Evolutionary conservation across 768 basidiomycete species (phyloP).

Genomic region (Auricularia auricula-judae): DNA sequence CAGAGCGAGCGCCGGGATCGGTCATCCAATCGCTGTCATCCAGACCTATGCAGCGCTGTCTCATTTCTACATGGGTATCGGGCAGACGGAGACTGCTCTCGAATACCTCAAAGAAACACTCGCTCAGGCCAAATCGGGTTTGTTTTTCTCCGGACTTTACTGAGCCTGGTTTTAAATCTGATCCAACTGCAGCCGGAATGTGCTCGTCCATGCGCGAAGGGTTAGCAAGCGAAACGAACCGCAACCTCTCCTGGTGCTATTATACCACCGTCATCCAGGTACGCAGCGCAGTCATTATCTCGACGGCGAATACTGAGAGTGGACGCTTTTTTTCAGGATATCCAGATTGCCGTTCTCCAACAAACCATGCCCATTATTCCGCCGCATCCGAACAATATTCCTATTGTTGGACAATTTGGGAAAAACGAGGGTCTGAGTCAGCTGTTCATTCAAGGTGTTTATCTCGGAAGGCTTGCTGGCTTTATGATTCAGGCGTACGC

Average conservation of each 20-base stretch:
- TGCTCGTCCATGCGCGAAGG: too few species aligned
- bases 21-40: not conserved
- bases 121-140: too few species aligned
- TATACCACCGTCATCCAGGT: not conserved
- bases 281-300: not conserved
- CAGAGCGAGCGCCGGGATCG: not conserved
- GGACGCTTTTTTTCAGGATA: not conserved
- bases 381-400: not conserved
- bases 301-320: not conserved
- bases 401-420: not conserved
- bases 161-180: too few species aligned
- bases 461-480: too few species aligned
- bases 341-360: not conserved
- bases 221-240: too few species aligned
- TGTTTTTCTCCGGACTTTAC: too few species aligned
- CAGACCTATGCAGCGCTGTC: too few species aligned
- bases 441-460: not conserved
- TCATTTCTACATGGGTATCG: too few species aligned
- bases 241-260: not conserved
- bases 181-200: too few species aligned
- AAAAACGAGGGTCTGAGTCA: not conserved
- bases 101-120: too few species aligned
- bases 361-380: not conserved
- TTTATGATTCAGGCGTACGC: too few species aligned
- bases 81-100: too few species aligned